phyloP scores from a whole-genome alignment of 2,329 filamentous ascomycete species.

The Pseudogymnoascus sp. region DNA sequence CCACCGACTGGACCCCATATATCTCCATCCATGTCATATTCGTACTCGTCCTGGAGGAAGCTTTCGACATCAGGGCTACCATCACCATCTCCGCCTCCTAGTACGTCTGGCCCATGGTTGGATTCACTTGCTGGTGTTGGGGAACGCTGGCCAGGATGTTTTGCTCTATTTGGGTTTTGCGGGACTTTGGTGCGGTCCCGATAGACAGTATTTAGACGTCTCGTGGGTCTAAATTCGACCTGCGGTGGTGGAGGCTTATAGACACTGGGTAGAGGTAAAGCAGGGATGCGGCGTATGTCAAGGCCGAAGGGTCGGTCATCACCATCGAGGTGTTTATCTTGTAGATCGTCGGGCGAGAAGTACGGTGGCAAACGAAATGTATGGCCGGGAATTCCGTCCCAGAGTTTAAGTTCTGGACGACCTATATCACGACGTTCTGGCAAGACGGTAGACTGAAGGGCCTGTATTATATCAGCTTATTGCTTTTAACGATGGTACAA shows the following conservation, averaged over 20 bases:
- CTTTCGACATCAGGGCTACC: not conserved
- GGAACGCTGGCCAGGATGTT: not conserved
- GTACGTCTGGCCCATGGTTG: not conserved
- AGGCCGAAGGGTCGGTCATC: not conserved
- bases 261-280: not conserved
- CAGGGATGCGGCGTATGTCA: not conserved
- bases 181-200: not conserved
- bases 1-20: constrained; percentile 1
- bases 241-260: not conserved
- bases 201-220: not conserved
- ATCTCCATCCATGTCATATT: not conserved
- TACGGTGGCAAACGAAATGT: constrained; percentile 5
- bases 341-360: not conserved
- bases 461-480: constrained; percentile 2
- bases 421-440: not conserved
- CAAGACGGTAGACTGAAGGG: not conserved
- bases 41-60: not conserved
- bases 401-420: not conserved
- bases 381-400: not conserved
- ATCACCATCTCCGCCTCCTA: not conserved
- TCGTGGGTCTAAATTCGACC: not conserved
- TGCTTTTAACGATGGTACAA: not conserved
- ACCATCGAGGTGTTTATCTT: not conserved
- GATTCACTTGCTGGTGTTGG: not conserved
- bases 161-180: not conserved